These are phyloP conservation scores for Spathaspora hagerdaliae DNA, from an alignment of 805 yeast genomes.

Conservation along the genomic window DNA sequence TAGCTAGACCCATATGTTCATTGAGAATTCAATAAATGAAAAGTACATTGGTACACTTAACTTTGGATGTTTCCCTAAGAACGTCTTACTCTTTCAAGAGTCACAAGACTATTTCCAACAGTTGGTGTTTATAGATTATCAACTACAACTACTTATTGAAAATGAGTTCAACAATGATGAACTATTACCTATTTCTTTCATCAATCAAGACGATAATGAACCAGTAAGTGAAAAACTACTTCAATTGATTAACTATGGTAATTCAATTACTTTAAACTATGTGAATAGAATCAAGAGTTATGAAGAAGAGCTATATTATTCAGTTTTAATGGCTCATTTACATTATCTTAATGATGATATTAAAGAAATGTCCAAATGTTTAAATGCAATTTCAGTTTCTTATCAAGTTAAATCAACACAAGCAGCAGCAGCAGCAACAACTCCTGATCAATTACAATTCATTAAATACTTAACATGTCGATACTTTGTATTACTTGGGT, in stretches of 20 bases:
- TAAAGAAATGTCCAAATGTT: conserved; percentile 14
- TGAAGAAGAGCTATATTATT: conserved; percentile 29
- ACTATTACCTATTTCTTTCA: conserved; percentile 12
- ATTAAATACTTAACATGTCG: conserved; percentile 29
- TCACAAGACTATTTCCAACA: conserved; percentile 31
- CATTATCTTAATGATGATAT: conserved; percentile 22
- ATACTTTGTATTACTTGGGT: conserved; percentile 29
- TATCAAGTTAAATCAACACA: conserved; percentile 1
- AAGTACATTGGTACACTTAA: conserved; percentile 22
- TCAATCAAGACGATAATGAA: conserved; percentile 4
- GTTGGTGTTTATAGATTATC: conserved; percentile 33
- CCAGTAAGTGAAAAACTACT: conserved; percentile 17
- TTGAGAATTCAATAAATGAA: conserved; percentile 24
- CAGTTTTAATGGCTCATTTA: conserved; percentile 32
- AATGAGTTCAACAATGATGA: conserved; percentile 24
- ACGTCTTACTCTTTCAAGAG: conserved; percentile 29
- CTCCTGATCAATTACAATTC: conserved; percentile 17
- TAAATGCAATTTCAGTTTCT: conserved; percentile 11
- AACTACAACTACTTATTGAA: conserved; percentile 28
- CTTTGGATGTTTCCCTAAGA: conserved; percentile 35
- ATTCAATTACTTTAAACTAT: conserved; percentile 22
- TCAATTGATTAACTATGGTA: conserved; percentile 23
- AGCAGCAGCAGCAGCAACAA: no score
- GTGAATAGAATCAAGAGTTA: conserved; percentile 17
- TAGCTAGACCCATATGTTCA: no score